Conservation (phyloP, 805 yeast species). For the Zygoascus tannicola region DNA sequence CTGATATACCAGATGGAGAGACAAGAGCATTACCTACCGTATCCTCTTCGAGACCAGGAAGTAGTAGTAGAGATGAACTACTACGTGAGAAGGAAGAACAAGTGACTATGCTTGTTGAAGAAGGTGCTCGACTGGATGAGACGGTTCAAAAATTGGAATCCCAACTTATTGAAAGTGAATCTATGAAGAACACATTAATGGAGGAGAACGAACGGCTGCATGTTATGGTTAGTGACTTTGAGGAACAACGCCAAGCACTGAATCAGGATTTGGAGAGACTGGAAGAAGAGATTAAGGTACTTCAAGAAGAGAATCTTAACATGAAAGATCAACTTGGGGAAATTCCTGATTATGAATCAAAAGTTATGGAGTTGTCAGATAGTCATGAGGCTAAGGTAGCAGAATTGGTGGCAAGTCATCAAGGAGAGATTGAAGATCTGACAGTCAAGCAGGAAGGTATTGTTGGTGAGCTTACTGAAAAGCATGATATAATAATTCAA, state of each 20-base stretch:
- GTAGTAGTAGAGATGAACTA: not conserved
- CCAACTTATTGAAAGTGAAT: conserved; percentile 22
- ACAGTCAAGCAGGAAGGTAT: not conserved
- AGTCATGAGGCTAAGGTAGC: not conserved
- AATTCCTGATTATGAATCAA: not conserved
- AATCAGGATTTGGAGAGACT: not conserved
- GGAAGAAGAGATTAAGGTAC: not conserved
- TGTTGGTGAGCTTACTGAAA: not conserved
- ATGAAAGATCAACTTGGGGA: not conserved
- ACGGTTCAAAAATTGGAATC: conserved; percentile 21
- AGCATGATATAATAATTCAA: not conserved
- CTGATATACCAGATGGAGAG: conserved; percentile 1
- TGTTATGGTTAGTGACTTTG: conserved; percentile 20
- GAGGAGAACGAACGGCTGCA: conserved; percentile 26
- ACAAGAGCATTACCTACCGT: conserved; percentile 1
- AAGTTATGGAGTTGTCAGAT: not conserved
- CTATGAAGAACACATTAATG: conserved; percentile 16
- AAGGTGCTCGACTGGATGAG: conserved; percentile 42
- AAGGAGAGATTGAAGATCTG: not conserved
- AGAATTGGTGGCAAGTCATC: conserved; percentile 1
- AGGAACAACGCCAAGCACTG: conserved; percentile 13
- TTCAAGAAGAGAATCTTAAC: not conserved
- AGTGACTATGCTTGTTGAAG: conserved; percentile 36
- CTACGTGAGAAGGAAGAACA: conserved; percentile 31
- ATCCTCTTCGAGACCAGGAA: conserved; percentile 1